Conservation (phyloP, 148 eudicot genomes). For the Silene latifolia region DNA sequence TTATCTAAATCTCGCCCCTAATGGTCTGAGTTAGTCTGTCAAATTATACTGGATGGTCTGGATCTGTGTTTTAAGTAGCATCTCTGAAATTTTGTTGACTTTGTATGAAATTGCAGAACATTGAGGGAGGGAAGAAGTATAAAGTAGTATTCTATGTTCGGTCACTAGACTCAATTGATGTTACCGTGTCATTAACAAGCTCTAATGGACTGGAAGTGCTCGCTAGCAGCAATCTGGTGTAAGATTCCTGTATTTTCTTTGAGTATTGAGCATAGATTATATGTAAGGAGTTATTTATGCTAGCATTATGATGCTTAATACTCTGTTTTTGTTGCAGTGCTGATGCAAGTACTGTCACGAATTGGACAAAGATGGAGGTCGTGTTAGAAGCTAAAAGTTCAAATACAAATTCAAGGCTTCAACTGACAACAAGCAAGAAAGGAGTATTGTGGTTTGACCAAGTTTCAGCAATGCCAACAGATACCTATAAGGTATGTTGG, state of each 20-base stretch:
- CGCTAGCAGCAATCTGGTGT: conserved; percentile 60
- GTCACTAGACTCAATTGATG: conserved; percentile 51
- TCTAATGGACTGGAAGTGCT: conserved; percentile 54
- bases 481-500: conserved; percentile 63
- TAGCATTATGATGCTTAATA: conserved; percentile 10
- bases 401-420: conserved; percentile 64
- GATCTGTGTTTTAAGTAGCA: neutral
- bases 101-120: conserved; percentile 53
- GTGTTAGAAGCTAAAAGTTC: conserved; percentile 55
- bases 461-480: conserved; percentile 83
- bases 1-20: neutral
- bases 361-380: conserved; percentile 73
- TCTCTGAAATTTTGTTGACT: neutral
- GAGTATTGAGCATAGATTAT: neutral
- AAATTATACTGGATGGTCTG: neutral
- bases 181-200: conserved; percentile 62
- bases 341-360: conserved; percentile 41
- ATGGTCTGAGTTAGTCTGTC: neutral
- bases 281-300: neutral
- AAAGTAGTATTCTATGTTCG: conserved; percentile 69
- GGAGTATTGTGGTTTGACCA: conserved; percentile 87
- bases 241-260: conserved; percentile 26
- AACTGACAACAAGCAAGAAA: conserved; percentile 63
- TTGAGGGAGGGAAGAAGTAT: conserved; percentile 79
- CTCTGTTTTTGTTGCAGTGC: conserved; percentile 37